phyloP scores from a whole-genome alignment of 2,329 filamentous ascomycete species.

The Cercospora canescens region DNA sequence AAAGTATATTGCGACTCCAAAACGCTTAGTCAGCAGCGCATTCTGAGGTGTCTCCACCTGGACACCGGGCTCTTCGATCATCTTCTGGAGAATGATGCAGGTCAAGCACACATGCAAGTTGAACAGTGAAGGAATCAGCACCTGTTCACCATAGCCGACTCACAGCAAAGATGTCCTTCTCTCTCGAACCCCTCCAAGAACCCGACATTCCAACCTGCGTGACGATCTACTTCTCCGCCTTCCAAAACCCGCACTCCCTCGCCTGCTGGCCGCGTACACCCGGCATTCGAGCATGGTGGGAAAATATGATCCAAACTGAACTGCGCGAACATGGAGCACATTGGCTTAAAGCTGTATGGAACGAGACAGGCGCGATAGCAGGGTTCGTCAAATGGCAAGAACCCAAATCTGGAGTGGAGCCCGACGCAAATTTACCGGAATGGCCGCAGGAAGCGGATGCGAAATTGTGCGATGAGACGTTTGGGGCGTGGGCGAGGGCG shows the following conservation, averaged over 20 bases:
- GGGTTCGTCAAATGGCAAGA: constrained; percentile 31
- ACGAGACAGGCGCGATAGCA: constrained; percentile 19
- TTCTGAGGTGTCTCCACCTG: neutral
- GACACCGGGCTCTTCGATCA: neutral
- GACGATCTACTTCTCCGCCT: constrained; percentile 31
- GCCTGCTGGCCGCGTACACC: constrained; percentile 31
- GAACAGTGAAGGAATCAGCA: neutral
- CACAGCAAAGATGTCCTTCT: constrained; percentile 8
- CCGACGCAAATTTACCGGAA: constrained; percentile 23
- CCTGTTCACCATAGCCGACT: neutral
- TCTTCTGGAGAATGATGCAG: neutral
- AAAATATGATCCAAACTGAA: constrained; percentile 27
- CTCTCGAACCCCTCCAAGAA: constrained; percentile 21
- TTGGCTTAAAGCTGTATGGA: constrained; percentile 29
- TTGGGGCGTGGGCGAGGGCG: constrained; percentile 29
- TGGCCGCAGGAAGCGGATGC: constrained; percentile 31
- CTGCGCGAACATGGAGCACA: constrained; percentile 25
- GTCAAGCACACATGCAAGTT: neutral
- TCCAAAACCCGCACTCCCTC: constrained; percentile 32
- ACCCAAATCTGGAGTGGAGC: constrained; percentile 21
- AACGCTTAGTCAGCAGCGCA: neutral
- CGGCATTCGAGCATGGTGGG: constrained; percentile 28
- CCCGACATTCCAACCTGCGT: constrained; percentile 25
- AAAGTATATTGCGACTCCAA: neutral
- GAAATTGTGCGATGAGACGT: constrained; percentile 29